Evolutionary conservation across 2,329 filamentous ascomycete species (phyloP).

Genomic region (Mycocentrospora acerina): DNA sequence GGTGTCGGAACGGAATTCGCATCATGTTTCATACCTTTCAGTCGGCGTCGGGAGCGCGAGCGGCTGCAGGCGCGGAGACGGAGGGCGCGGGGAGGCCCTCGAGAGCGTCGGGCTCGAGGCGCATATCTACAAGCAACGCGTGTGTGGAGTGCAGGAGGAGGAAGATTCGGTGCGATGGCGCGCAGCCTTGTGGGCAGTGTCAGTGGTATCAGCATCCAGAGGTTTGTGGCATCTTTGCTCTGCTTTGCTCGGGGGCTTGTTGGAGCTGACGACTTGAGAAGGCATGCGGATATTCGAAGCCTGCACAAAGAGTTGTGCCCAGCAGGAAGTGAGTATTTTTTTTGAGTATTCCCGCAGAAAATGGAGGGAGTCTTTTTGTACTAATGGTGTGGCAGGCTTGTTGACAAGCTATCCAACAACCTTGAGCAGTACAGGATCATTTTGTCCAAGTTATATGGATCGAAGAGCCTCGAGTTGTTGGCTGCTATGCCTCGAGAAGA

Average conservation of each 20-base stretch:
- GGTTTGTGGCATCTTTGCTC: conserved; percentile 8
- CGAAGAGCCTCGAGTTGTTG: conserved; percentile 44
- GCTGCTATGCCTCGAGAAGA: conserved; percentile 46
- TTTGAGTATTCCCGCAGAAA: conserved; percentile 44
- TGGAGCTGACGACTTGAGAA: conserved; percentile 3
- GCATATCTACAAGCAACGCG: conserved; percentile 58
- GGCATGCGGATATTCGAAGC: conserved; percentile 78
- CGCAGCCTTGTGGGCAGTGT: conserved; percentile 80
- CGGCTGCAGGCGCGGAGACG: conserved; percentile 35
- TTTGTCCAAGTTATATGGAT: conserved; percentile 46
- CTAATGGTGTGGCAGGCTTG: conserved; percentile 58
- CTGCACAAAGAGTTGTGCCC: conserved; percentile 72
- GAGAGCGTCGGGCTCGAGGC: conserved; percentile 41
- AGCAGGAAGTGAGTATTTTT: conserved; percentile 67
- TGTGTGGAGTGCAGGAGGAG: conserved; percentile 77
- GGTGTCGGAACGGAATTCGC: no score
- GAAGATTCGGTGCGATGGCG: conserved; percentile 82
- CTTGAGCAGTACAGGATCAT: conserved; percentile 50
- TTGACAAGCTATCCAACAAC: conserved; percentile 55
- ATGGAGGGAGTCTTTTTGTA: no score
- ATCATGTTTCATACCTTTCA: conserved; percentile 52
- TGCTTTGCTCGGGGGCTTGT: neutral
- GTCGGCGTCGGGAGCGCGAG: conserved; percentile 35
- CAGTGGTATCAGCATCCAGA: conserved; percentile 79
- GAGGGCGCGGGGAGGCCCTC: conserved; percentile 39